phyloP scores from a whole-genome alignment of 345 rosid genomes.

The Eucalyptus tenuipes region DNA sequence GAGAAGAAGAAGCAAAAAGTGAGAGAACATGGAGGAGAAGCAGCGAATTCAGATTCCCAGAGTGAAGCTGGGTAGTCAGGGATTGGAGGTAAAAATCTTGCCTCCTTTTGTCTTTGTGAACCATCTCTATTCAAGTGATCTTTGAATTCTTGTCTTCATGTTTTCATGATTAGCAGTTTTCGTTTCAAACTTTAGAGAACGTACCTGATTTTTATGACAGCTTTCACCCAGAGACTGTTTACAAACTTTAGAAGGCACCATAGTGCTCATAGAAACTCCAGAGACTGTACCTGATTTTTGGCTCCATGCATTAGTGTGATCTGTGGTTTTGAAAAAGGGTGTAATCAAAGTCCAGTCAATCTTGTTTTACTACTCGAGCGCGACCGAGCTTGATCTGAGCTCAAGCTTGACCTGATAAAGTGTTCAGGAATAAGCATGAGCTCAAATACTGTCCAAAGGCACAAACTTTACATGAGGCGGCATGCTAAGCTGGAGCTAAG shows the following conservation, averaged over 20 bases:
- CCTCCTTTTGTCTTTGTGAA: not conserved
- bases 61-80: slow-evolving; percentile 31
- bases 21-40: slow-evolving; percentile 6
- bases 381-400: not conserved
- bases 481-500: not conserved
- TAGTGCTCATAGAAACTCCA: not conserved
- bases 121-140: not conserved
- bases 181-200: not conserved
- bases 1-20: not conserved
- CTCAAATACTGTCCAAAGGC: not conserved
- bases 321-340: not conserved
- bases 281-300: not conserved
- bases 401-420: not conserved
- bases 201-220: not conserved
- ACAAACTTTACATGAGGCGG: not conserved
- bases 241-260: not conserved
- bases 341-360: not conserved
- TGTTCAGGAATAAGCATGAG: not conserved
- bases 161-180: not conserved
- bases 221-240: not conserved
- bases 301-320: not conserved
- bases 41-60: slow-evolving; percentile 1
- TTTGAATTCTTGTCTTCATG: not conserved
- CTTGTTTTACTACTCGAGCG: not conserved
- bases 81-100: slow-evolving; percentile 12